phyloP scores from a whole-genome alignment of 2,329 filamentous ascomycete genomes.

The Pseudopyrenochaeta lycopersici region DNA sequence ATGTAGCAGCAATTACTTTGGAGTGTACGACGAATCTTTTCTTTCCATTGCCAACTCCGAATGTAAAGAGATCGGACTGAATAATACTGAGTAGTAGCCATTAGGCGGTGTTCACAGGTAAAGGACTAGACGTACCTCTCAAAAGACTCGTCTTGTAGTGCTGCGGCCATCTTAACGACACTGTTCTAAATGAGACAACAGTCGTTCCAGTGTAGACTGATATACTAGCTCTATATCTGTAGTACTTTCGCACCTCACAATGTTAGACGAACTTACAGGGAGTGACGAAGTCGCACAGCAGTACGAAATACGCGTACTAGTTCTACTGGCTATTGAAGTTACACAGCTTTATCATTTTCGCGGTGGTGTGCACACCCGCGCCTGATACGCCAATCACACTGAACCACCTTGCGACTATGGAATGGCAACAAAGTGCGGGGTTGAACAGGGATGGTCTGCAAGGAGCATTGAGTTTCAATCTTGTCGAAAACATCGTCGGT shows the following conservation, averaged over 20 bases:
- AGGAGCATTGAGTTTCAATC: no score
- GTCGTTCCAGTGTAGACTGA: neutral
- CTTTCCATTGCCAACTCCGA: constrained; percentile 29
- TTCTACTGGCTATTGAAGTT: constrained; percentile 5
- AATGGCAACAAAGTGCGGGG: neutral
- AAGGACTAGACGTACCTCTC: constrained; percentile 8
- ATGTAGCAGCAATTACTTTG: constrained; percentile 26
- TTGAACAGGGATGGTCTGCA: no score
- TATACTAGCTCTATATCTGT: neutral
- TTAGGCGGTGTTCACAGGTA: neutral
- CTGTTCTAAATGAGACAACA: neutral
- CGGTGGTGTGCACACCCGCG: no score
- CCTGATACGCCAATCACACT: neutral
- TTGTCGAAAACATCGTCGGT: no score
- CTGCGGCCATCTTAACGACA: constrained; percentile 7
- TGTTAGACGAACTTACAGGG: neutral
- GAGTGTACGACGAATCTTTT: constrained; percentile 28
- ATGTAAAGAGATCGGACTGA: constrained; percentile 33
- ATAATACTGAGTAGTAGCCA: constrained; percentile 14
- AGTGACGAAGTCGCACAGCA: constrained; percentile 14
- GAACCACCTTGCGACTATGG: neutral
- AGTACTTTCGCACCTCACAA: neutral
- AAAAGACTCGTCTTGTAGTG: constrained; percentile 5
- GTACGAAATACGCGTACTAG: neutral
- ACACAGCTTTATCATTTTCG: neutral